phyloP scores from a whole-genome alignment of 768 basidiomycete genomes.

The Ephemerocybe angulata region DNA sequence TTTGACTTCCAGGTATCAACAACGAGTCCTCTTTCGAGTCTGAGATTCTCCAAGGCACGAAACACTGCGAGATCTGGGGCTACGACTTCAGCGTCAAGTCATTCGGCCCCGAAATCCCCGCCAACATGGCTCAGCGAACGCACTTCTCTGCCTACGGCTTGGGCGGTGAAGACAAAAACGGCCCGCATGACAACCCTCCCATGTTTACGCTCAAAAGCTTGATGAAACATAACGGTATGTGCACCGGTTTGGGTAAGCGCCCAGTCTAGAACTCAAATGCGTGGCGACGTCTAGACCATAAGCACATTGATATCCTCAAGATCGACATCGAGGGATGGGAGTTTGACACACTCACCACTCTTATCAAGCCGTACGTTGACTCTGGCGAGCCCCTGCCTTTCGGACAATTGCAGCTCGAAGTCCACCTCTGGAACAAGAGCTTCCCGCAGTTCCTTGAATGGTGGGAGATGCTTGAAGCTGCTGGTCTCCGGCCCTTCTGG shows the following conservation, averaged over 20 bases:
- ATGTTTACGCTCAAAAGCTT: constrained; percentile 62
- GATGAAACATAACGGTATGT: constrained; percentile 62
- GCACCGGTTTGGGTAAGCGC: no score
- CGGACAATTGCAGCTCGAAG: constrained; percentile 68
- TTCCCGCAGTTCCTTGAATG: constrained; percentile 58
- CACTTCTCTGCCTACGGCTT: constrained; percentile 43
- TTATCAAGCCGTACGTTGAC: constrained; percentile 47
- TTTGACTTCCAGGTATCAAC: constrained; percentile 52
- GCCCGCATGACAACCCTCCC: constrained; percentile 40
- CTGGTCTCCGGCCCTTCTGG: constrained; percentile 70
- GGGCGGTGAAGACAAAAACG: constrained; percentile 44
- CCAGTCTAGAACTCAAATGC: no score
- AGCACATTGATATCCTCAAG: constrained; percentile 68
- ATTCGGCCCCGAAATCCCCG: constrained; percentile 42
- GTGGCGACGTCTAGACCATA: no score
- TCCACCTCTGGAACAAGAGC: constrained; percentile 49
- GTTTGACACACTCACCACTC: constrained; percentile 51
- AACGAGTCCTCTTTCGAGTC: constrained; percentile 64
- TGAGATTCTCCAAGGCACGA: constrained; percentile 46
- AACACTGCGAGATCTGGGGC: constrained; percentile 55
- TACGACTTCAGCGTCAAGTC: constrained; percentile 50
- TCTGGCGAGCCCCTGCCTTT: constrained; percentile 55
- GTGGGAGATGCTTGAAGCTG: constrained; percentile 70
- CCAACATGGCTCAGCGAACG: constrained; percentile 25
- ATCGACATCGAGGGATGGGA: constrained; percentile 71